These are phyloP conservation scores for Amaranthus cruentus DNA, from an alignment of 148 eudicot species.

Conservation along the genomic window DNA sequence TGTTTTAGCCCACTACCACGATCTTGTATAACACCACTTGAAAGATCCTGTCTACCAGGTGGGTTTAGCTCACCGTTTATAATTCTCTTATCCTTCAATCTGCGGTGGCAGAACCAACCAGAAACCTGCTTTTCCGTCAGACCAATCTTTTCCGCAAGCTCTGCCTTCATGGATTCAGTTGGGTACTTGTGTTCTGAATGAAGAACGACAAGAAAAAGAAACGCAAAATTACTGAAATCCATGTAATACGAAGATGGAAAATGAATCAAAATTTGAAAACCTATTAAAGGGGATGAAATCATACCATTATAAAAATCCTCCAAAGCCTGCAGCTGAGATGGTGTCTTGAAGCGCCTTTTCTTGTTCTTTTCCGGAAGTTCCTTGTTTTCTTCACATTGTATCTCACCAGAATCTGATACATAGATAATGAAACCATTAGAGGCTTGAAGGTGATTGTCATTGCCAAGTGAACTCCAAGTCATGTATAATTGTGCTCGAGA, in stretches of 20 bases:
- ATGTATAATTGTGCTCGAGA: not conserved
- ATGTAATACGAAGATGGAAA: not conserved
- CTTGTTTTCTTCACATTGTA: constrained; percentile 60
- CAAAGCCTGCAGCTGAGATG: constrained; percentile 66
- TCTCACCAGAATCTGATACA: constrained; percentile 41
- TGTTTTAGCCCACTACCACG: constrained; percentile 78
- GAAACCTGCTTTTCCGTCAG: constrained; percentile 90
- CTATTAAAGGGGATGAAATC: constrained; percentile 2
- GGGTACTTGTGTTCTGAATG: constrained; percentile 86
- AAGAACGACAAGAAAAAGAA: not conserved
- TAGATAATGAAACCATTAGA: constrained; percentile 5
- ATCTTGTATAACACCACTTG: constrained; percentile 76
- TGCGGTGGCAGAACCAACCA: constrained; percentile 98
- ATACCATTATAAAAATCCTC: constrained; percentile 83
- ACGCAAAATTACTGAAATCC: not conserved
- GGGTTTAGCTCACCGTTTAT: constrained; percentile 42
- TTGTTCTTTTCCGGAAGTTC: constrained; percentile 57
- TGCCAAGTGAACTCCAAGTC: not conserved
- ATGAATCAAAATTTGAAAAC: not conserved
- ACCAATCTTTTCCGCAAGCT: constrained; percentile 59
- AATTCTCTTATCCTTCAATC: constrained; percentile 80
- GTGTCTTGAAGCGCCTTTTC: constrained; percentile 72
- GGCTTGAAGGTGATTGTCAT: not conserved
- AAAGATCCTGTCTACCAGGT: constrained; percentile 70
- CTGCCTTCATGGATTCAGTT: constrained; percentile 58